Evolutionary conservation across 2,329 filamentous ascomycete genomes (phyloP).

Genomic region (Aquanectria penicillioides): DNA sequence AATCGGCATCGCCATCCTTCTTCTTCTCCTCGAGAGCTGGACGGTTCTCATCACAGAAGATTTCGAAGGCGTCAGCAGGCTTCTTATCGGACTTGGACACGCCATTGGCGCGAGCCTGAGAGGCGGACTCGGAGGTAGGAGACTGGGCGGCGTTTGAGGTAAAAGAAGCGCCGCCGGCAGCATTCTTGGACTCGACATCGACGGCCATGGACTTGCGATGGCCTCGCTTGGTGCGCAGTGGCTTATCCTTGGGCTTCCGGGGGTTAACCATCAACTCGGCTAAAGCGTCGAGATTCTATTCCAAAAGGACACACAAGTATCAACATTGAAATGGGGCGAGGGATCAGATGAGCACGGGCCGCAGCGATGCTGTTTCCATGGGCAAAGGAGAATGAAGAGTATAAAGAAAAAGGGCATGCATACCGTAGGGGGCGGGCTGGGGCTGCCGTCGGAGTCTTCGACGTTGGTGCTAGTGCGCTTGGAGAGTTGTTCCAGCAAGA

Average conservation of each 20-base stretch:
- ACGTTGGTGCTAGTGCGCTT: conserved; percentile 79
- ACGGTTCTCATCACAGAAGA: conserved; percentile 64
- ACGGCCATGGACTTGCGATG: conserved; percentile 69
- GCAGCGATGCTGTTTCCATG: conserved; percentile 29
- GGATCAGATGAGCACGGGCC: conserved; percentile 28
- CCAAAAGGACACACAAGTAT: conserved; percentile 45
- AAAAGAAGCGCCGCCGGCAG: conserved; percentile 51
- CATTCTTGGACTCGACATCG: conserved; percentile 54
- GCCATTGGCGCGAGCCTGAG: conserved; percentile 54
- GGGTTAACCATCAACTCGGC: conserved; percentile 49
- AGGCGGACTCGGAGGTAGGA: conserved; percentile 62
- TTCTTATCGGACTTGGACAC: conserved; percentile 53
- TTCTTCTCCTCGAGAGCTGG: conserved; percentile 55
- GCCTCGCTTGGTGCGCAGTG: conserved; percentile 77
- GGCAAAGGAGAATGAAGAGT: conserved; percentile 17
- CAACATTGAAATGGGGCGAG: conserved; percentile 43
- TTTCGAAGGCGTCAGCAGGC: conserved; percentile 61
- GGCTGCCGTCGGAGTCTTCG: conserved; percentile 82
- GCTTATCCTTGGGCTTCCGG: conserved; percentile 79
- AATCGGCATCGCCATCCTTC: conserved; percentile 47
- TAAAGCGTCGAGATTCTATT: conserved; percentile 47
- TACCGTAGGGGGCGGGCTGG: conserved; percentile 83
- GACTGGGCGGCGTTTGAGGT: conserved; percentile 58
- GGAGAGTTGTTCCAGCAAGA: conserved; percentile 76
- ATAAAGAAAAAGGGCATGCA: conserved; percentile 39